phyloP scores from a whole-genome alignment of 495 filamentous ascomycete genomes.

The Xylaria sp. region DNA sequence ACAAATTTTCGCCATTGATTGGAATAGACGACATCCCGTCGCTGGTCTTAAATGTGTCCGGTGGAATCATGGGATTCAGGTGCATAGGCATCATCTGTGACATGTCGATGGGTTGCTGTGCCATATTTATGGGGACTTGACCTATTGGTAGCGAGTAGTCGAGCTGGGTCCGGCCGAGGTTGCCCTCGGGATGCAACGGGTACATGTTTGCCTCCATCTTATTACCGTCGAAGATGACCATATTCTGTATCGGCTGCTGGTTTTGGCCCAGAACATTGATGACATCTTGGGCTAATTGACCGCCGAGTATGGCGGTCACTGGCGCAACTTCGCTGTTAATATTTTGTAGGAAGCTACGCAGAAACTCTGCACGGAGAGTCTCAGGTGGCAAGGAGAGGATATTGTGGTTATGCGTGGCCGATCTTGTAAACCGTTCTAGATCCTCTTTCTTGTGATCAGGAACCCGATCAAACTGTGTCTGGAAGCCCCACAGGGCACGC shows the following conservation, averaged over 20 bases:
- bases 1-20: neutral
- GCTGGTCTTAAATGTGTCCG: neutral
- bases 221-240: slow-evolving; percentile 90
- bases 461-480: slow-evolving; percentile 50
- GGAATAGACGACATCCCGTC: neutral
- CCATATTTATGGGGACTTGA: slow-evolving; percentile 27
- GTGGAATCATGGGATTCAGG: neutral
- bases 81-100: slow-evolving; percentile 12
- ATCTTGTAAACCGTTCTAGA: slow-evolving; percentile 72
- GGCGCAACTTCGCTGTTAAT: slow-evolving; percentile 82
- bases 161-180: slow-evolving; percentile 50
- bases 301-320: slow-evolving; percentile 88
- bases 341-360: slow-evolving; percentile 84
- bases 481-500: slow-evolving; percentile 83
- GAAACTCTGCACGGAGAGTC: slow-evolving; percentile 76
- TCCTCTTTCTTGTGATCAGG: slow-evolving; percentile 50
- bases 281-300: slow-evolving; percentile 90
- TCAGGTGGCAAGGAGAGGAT: slow-evolving; percentile 77
- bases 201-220: slow-evolving; percentile 78
- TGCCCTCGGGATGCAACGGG: slow-evolving; percentile 73
- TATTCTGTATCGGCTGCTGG: slow-evolving; percentile 95
- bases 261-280: slow-evolving; percentile 91
- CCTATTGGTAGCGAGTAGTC: slow-evolving; percentile 32
- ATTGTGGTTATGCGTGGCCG: slow-evolving; percentile 77
- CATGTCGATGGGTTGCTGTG: slow-evolving; percentile 15